A percentile compares a stretch with the other conserved stretches of the same genome.
Conservation (phyloP, 1,284 basidiomycete genomes). For the Tetrapyrgos nigripes region DNA sequence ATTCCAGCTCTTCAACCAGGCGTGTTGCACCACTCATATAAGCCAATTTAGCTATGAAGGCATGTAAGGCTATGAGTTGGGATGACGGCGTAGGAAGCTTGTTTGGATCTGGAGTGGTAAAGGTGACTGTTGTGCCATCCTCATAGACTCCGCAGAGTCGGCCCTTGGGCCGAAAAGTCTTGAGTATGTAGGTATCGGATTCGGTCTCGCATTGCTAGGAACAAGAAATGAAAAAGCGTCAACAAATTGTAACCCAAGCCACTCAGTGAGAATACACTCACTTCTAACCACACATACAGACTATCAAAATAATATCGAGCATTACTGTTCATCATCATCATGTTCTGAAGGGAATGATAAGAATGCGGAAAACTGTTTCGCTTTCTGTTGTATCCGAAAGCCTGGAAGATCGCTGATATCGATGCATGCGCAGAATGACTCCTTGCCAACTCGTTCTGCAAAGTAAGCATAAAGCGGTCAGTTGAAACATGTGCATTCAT, state of each 20-base stretch:
- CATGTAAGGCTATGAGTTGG: slow-evolving; percentile 24
- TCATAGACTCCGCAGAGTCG: too few relatives aligned
- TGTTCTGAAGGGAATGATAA: too few relatives aligned
- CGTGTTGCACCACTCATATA: slow-evolving; percentile 39
- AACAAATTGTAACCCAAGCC: neutral
- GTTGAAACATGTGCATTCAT: too few relatives aligned
- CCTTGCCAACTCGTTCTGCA: too few relatives aligned
- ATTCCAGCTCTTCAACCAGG: too few relatives aligned
- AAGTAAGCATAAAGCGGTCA: too few relatives aligned
- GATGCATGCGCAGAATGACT: too few relatives aligned
- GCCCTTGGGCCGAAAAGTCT: neutral
- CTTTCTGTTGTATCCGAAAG: too few relatives aligned
- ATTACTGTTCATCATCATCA: slow-evolving; percentile 30
- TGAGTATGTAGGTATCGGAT: neutral
- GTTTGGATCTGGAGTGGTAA: neutral
- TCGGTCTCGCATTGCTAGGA: neutral
- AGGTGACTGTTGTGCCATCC: slow-evolving; percentile 13
- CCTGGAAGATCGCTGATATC: too few relatives aligned
- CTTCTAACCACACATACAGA: slow-evolving; percentile 35
- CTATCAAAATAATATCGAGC: slow-evolving; percentile 31
- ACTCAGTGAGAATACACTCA: slow-evolving; percentile 22
- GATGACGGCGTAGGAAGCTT: slow-evolving; percentile 19
- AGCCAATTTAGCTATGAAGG: slow-evolving; percentile 34
- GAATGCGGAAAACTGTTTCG: too few relatives aligned
- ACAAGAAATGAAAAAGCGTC: neutral